A percentile compares a stretch with the other conserved stretches of the same genome.
phyloP scores from a whole-genome alignment of 768 basidiomycete genomes.

The Collybiopsis confluens region DNA sequence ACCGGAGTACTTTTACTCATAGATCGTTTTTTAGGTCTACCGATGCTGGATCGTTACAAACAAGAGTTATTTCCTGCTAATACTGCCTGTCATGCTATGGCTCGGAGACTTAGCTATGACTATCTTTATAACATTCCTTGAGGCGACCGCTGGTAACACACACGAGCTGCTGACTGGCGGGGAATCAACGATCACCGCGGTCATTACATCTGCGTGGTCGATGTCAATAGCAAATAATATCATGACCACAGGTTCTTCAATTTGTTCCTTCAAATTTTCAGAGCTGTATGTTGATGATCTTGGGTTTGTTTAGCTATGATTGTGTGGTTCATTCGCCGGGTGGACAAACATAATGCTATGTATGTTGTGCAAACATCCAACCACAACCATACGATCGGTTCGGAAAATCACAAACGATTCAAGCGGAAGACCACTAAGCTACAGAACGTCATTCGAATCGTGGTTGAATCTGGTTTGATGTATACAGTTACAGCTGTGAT shows the following conservation, averaged over 20 bases:
- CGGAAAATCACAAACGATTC: neutral
- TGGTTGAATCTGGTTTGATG: constrained; percentile 12
- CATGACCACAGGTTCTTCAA: constrained; percentile 2
- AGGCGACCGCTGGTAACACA: neutral
- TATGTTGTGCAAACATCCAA: constrained; percentile 1
- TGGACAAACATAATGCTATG: constrained; percentile 6
- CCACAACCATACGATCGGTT: neutral
- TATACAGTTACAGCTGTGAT: constrained; percentile 11
- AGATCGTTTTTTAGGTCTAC: constrained; percentile 9
- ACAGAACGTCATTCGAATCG: constrained; percentile 13
- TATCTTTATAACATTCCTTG: neutral
- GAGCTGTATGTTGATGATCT: neutral
- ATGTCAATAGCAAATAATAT: constrained; percentile 1
- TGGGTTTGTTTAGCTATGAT: constrained; percentile 9
- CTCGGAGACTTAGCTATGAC: neutral
- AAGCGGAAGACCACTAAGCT: constrained; percentile 2
- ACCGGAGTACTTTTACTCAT: neutral
- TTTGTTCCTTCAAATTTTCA: neutral
- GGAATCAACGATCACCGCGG: neutral
- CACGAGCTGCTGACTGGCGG: neutral
- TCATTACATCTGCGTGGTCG: neutral
- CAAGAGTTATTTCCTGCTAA: neutral
- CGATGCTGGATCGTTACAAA: constrained; percentile 5
- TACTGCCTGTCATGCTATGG: neutral
- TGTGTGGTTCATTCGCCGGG: constrained; percentile 10